A percentile compares a stretch with the other conserved stretches of the same genome.
Conservation (phyloP, 2,329 filamentous ascomycete species). For the Aspergillus luchuensis region DNA sequence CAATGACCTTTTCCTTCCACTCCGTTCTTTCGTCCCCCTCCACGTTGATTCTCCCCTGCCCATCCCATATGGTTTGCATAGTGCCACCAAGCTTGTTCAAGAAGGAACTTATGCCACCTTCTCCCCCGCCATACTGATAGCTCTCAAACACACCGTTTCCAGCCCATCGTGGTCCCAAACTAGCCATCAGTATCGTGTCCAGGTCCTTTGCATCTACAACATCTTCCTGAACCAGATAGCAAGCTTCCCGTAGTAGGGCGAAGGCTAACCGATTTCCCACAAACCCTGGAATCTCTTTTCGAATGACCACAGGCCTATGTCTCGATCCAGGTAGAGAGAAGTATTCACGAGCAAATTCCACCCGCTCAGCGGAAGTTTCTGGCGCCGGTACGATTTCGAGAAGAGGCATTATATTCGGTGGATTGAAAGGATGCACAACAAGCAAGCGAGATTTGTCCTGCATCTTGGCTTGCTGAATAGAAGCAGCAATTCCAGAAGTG, state of each 20-base stretch:
- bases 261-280: slow-evolving; percentile 62
- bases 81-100: slow-evolving; percentile 60
- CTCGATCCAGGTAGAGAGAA: slow-evolving; percentile 31
- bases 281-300: slow-evolving; percentile 58
- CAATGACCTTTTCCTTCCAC: slow-evolving; percentile 52
- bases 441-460: slow-evolving; percentile 49
- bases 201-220: slow-evolving; percentile 57
- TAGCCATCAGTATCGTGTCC: slow-evolving; percentile 55
- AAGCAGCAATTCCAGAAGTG: slow-evolving; percentile 61
- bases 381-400: slow-evolving; percentile 59
- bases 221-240: slow-evolving; percentile 56
- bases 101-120: slow-evolving; percentile 55
- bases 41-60: slow-evolving; percentile 42
- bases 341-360: slow-evolving; percentile 41
- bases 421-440: slow-evolving; percentile 64
- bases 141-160: slow-evolving; percentile 60
- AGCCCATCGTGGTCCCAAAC: slow-evolving; percentile 58
- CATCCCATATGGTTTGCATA: slow-evolving; percentile 57
- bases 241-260: slow-evolving; percentile 58
- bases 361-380: slow-evolving; percentile 37
- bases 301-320: slow-evolving; percentile 51
- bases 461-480: slow-evolving; percentile 50
- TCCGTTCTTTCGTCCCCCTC: slow-evolving; percentile 43
- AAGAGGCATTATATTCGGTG: slow-evolving; percentile 63
- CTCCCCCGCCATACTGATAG: slow-evolving; percentile 61